phyloP scores from a whole-genome alignment of 345 rosid species.

The Pugionium dolabratum region DNA sequence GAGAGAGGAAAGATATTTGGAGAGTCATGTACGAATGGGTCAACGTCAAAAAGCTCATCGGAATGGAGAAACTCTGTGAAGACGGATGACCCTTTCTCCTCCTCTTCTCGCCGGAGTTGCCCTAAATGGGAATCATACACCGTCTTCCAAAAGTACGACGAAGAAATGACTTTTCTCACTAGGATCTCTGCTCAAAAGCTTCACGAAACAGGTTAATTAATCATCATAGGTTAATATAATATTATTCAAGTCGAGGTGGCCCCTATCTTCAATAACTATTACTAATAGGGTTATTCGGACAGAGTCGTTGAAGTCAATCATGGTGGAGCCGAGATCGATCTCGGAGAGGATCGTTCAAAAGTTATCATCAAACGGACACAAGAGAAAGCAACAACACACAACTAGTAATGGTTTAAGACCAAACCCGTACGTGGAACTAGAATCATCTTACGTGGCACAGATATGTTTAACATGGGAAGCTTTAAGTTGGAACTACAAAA shows the following conservation, averaged over 20 bases:
- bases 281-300: neutral
- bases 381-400: slow-evolving; percentile 34
- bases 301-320: slow-evolving; percentile 81
- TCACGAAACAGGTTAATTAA: slow-evolving; percentile 74
- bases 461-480: slow-evolving; percentile 98
- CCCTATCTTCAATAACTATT: neutral
- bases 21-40: slow-evolving; percentile 79
- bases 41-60: slow-evolving; percentile 97
- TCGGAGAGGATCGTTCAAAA: slow-evolving; percentile 88
- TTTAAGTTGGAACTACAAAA: slow-evolving; percentile 88
- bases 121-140: slow-evolving; percentile 98
- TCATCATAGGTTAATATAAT: neutral
- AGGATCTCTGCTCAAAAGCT: slow-evolving; percentile 86
- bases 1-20: slow-evolving; percentile 65
- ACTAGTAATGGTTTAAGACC: slow-evolving; percentile 47
- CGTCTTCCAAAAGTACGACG: slow-evolving; percentile 92
- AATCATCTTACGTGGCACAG: slow-evolving; percentile 86
- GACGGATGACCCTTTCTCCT: slow-evolving; percentile 89
- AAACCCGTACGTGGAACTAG: slow-evolving; percentile 91
- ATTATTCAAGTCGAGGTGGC: too few species aligned
- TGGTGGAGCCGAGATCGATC: slow-evolving; percentile 81
- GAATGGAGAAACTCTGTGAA: slow-evolving; percentile 96
- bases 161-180: slow-evolving; percentile 90
- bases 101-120: slow-evolving; percentile 91
- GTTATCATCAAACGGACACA: slow-evolving; percentile 56